Percentiles rank a stretch among this genome's conserved stretches.
Evolutionary conservation across 2,329 filamentous ascomycete species (phyloP).

Genomic region (Paecilomyces sp.): DNA sequence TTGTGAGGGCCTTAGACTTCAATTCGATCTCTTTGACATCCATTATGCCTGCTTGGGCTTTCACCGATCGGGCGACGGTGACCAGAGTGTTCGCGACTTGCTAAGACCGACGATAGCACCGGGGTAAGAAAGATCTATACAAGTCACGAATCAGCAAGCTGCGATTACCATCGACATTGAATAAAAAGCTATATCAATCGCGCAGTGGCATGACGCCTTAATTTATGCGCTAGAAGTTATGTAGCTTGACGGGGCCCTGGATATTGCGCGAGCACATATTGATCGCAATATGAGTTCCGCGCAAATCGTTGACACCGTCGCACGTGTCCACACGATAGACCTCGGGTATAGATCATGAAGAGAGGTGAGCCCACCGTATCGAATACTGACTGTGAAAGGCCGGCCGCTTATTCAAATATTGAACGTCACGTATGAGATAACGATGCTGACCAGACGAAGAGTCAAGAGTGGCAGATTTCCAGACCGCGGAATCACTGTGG

Average conservation of each 20-base stretch:
- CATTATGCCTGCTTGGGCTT: constrained; percentile 43
- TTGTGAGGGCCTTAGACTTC: constrained; percentile 70
- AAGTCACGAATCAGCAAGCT: background rate
- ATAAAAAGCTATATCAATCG: no score
- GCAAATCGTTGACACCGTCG: background rate
- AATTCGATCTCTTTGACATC: constrained; percentile 74
- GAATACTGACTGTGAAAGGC: background rate
- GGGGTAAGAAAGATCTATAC: background rate
- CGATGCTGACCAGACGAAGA: background rate
- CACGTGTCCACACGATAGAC: background rate
- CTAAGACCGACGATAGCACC: background rate
- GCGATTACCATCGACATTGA: no score
- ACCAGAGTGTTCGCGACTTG: background rate
- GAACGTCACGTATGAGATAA: constrained; percentile 6
- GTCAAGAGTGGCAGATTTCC: constrained; percentile 1
- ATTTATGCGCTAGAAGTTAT: no score
- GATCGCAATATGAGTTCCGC: background rate
- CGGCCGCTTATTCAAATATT: background rate
- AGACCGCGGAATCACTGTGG: constrained; percentile 2
- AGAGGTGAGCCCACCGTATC: background rate
- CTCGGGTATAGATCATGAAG: background rate
- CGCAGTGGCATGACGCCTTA: no score
- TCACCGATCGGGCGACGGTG: background rate
- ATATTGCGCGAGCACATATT: background rate
- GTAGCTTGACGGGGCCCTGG: background rate